Percentiles rank a stretch among this genome's conserved stretches.
These are phyloP conservation scores for Saccharum officinarum DNA, from an alignment of 176 grass and related monocot genomes.

Conservation along the genomic window DNA sequence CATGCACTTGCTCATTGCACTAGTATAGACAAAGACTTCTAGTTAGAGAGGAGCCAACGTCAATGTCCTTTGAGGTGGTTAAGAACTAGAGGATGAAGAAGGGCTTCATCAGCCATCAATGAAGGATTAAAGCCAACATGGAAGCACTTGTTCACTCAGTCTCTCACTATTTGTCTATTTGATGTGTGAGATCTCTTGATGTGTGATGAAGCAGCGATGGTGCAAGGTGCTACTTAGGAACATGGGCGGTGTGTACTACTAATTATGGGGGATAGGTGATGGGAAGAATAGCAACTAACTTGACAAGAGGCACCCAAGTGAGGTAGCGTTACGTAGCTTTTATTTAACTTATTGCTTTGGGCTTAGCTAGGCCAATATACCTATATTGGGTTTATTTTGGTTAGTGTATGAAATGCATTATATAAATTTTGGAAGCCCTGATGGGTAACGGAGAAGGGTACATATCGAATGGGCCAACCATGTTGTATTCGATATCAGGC, in stretches of 20 bases:
- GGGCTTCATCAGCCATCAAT: background rate
- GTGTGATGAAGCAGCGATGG: background rate
- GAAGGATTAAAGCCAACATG: background rate
- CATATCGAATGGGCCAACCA: background rate
- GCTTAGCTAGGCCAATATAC: background rate
- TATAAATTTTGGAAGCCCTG: background rate
- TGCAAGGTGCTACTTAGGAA: background rate
- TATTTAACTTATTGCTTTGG: no score
- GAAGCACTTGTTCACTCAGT: background rate
- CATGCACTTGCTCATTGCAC: background rate
- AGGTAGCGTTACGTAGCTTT: background rate
- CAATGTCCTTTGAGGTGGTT: background rate
- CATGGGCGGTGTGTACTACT: background rate
- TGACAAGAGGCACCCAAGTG: background rate
- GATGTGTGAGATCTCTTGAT: background rate
- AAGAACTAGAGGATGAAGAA: background rate
- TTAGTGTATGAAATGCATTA: background rate
- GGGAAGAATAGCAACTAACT: background rate
- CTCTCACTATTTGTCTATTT: background rate
- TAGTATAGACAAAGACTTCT: background rate
- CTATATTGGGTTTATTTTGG: background rate
- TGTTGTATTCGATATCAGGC: accelerated
- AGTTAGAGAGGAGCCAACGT: background rate
- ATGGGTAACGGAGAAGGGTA: background rate
- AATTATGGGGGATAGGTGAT: background rate